A percentile compares a stretch with the other conserved stretches of the same genome.
Evolutionary conservation across 192 early-diverging fungal species (phyloP).

Genomic region (Geranomyces variabilis): DNA sequence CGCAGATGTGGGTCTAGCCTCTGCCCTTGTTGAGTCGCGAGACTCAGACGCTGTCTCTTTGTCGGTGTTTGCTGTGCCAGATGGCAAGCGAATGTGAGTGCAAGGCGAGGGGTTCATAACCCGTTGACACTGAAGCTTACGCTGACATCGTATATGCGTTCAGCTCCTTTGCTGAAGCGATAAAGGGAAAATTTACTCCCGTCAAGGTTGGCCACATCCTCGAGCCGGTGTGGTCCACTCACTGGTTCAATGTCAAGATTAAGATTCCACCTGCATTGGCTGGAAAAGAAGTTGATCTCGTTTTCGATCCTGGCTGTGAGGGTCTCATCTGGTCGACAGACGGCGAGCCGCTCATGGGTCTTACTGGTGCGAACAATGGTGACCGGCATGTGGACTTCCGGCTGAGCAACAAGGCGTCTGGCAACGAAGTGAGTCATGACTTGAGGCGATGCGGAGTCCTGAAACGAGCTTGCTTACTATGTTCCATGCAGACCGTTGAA

Average conservation of each 20-base stretch:
- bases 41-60: constrained; percentile 59
- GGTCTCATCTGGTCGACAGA: constrained; percentile 86
- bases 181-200: constrained; percentile 68
- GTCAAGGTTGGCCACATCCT: constrained; percentile 74
- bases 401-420: constrained; percentile 51
- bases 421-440: constrained; percentile 56
- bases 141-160: too few relatives aligned
- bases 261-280: constrained; percentile 69
- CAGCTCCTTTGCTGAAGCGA: constrained; percentile 75
- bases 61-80: constrained; percentile 68
- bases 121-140: too few relatives aligned
- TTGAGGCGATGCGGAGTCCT: neutral
- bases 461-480: constrained; percentile 35
- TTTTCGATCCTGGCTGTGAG: constrained; percentile 88
- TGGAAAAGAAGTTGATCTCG: constrained; percentile 78
- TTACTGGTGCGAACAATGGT: constrained; percentile 76
- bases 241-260: constrained; percentile 57
- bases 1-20: constrained; percentile 68
- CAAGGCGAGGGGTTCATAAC: too few relatives aligned
- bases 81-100: constrained; percentile 70
- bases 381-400: constrained; percentile 62
- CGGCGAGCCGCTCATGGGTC: constrained; percentile 82
- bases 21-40: constrained; percentile 51
- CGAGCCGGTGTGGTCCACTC: constrained; percentile 60
- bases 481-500: too few relatives aligned